Evolutionary conservation across 164 flowering plant species (phyloP).

Genomic region (Euptelea pleiosperma): DNA sequence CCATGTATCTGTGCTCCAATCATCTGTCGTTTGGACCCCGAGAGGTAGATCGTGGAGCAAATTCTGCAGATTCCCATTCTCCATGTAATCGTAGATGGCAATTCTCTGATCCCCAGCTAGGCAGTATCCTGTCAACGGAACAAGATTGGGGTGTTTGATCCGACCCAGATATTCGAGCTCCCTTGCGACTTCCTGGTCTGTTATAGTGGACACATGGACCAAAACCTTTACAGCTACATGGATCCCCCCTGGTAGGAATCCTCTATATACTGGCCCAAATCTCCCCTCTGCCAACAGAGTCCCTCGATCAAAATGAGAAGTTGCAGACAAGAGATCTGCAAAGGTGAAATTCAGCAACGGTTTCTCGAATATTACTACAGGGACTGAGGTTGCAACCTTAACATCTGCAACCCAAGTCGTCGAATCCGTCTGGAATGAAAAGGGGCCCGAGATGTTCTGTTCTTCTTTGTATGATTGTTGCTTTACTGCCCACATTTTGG

Average conservation of each 20-base stretch:
- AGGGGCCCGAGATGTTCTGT: slow-evolving; percentile 71
- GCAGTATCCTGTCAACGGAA: slow-evolving; percentile 83
- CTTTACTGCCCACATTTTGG: slow-evolving; percentile 54
- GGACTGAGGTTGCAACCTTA: slow-evolving; percentile 70
- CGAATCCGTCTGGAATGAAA: slow-evolving; percentile 85
- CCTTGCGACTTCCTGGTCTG: slow-evolving; percentile 72
- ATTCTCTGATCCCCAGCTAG: slow-evolving; percentile 84
- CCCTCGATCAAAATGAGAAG: slow-evolving; percentile 77
- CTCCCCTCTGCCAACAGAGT: slow-evolving; percentile 81
- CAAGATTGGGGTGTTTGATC: slow-evolving; percentile 85
- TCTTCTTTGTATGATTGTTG: slow-evolving; percentile 65
- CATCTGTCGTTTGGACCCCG: slow-evolving; percentile 49
- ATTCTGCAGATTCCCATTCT: slow-evolving; percentile 77
- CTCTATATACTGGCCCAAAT: slow-evolving; percentile 85
- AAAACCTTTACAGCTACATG: slow-evolving; percentile 88
- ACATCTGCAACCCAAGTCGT: slow-evolving; percentile 92
- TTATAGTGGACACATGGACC: slow-evolving; percentile 66
- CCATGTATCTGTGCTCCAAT: slow-evolving; percentile 82
- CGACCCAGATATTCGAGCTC: slow-evolving; percentile 75
- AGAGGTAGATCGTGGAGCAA: slow-evolving; percentile 74
- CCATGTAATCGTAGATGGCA: slow-evolving; percentile 85
- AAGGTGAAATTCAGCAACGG: slow-evolving; percentile 81
- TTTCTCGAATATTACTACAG: slow-evolving; percentile 79
- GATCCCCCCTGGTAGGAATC: slow-evolving; percentile 73
- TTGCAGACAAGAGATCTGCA: slow-evolving; percentile 81